Conservation (phyloP, 208 protist genomes). For the Trypanosomatidae sp. region DNA sequence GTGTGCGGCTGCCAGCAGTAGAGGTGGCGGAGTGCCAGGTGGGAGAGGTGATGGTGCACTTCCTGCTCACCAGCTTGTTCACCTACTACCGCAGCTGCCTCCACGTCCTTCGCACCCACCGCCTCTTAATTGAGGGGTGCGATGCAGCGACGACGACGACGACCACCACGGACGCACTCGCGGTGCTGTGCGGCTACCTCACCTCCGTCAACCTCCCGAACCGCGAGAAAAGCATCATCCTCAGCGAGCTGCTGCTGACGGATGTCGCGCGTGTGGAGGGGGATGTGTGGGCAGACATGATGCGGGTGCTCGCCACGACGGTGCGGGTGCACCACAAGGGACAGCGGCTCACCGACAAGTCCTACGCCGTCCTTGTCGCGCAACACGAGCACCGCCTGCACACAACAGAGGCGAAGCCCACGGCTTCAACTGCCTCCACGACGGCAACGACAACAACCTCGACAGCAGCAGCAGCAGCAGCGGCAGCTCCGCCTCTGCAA, state of each 20-base stretch:
- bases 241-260: conserved; percentile 23
- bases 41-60: conserved; percentile 33
- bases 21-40: conserved; percentile 29
- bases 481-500: no score
- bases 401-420: not conserved
- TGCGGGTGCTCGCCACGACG: conserved; percentile 16
- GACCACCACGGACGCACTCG: conserved; percentile 2
- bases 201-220: conserved; percentile 16
- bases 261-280: conserved; percentile 27
- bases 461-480: no score
- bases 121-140: not conserved
- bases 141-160: no score
- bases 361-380: conserved; percentile 3
- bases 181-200: conserved; percentile 23
- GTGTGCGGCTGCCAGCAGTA: conserved; percentile 9
- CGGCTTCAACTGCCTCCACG: not conserved
- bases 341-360: conserved; percentile 19
- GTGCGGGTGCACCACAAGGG: conserved; percentile 20
- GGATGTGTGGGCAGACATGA: conserved; percentile 32
- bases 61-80: conserved; percentile 28
- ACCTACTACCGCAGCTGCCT: conserved; percentile 26
- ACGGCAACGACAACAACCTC: no score
- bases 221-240: conserved; percentile 13
- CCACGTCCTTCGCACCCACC: conserved; percentile 14
- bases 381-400: conserved; percentile 10